These are phyloP conservation scores for Komagataella pseudopastoris DNA, from an alignment of 805 yeast species.

Conservation along the genomic window DNA sequence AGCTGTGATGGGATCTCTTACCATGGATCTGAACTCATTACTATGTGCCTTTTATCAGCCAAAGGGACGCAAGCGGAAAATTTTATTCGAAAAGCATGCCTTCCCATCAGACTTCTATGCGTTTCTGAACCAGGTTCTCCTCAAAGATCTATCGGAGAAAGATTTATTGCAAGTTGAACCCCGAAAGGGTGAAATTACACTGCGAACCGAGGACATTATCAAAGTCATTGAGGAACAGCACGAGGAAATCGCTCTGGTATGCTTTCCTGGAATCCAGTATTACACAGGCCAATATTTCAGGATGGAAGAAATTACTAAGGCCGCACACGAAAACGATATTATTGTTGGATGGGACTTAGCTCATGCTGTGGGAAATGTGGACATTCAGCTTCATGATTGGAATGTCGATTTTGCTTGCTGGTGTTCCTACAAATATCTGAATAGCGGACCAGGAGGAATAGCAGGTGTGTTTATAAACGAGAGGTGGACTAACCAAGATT, in stretches of 20 bases:
- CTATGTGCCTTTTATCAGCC: slow-evolving; percentile 70
- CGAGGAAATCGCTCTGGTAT: slow-evolving; percentile 55
- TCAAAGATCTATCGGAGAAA: slow-evolving; percentile 41
- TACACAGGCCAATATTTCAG: slow-evolving; percentile 86
- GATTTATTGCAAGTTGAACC: slow-evolving; percentile 56
- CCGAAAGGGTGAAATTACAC: slow-evolving; percentile 36
- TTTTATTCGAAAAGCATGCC: slow-evolving; percentile 74
- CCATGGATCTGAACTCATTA: slow-evolving; percentile 68
- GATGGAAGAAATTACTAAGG: slow-evolving; percentile 52
- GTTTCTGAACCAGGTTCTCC: slow-evolving; percentile 53
- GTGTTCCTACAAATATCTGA: slow-evolving; percentile 87
- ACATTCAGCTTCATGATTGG: slow-evolving; percentile 73
- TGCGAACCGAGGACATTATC: slow-evolving; percentile 54
- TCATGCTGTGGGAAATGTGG: slow-evolving; percentile 86
- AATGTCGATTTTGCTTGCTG: slow-evolving; percentile 86
- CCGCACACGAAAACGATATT: slow-evolving; percentile 39
- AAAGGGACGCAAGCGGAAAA: slow-evolving; percentile 39
- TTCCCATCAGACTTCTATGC: slow-evolving; percentile 92
- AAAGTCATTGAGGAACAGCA: slow-evolving; percentile 38
- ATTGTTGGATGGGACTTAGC: slow-evolving; percentile 92
- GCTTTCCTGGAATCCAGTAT: slow-evolving; percentile 83
- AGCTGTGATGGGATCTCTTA: slow-evolving; percentile 78
- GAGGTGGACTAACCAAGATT: slow-evolving; percentile 10
- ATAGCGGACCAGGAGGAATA: slow-evolving; percentile 89
- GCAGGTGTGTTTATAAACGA: slow-evolving; percentile 78